A percentile compares a stretch with the other conserved stretches of the same genome.
These are phyloP conservation scores for Primulina huaijiensis DNA, from an alignment of 257 asterid genomes.

Conservation along the genomic window DNA sequence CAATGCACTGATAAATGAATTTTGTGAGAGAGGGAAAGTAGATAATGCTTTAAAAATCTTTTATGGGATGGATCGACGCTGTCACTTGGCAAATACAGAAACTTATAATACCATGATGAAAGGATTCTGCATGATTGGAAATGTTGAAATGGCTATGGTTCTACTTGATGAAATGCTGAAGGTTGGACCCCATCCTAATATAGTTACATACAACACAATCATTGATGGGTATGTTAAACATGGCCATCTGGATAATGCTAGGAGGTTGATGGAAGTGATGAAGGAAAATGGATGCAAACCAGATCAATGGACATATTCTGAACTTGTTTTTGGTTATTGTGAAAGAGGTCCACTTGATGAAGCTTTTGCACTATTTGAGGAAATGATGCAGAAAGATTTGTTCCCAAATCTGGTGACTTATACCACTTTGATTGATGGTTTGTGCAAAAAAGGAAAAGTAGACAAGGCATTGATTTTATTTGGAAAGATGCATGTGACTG, in stretches of 20 bases:
- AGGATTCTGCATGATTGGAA: constrained; percentile 61
- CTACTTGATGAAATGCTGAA: constrained; percentile 67
- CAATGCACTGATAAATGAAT: constrained; percentile 61
- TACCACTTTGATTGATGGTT: constrained; percentile 70
- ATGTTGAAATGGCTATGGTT: constrained; percentile 67
- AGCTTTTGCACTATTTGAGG: constrained; percentile 62
- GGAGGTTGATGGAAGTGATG: constrained; percentile 83
- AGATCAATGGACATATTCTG: constrained; percentile 71
- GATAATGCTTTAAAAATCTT: constrained; percentile 51
- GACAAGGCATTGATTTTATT: constrained; percentile 63
- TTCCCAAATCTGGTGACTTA: constrained; percentile 68
- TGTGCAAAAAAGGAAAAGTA: constrained; percentile 70
- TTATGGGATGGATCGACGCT: constrained; percentile 57
- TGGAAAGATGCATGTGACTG: constrained; percentile 47
- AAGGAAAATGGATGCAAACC: constrained; percentile 68
- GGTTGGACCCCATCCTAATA: constrained; percentile 65
- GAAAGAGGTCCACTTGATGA: constrained; percentile 49
- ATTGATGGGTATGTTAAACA: constrained; percentile 54
- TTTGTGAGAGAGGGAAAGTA: constrained; percentile 50
- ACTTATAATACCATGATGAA: constrained; percentile 68
- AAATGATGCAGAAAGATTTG: constrained; percentile 71
- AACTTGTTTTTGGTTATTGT: constrained; percentile 78
- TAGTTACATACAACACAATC: constrained; percentile 70
- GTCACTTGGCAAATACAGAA: constrained; percentile 47
- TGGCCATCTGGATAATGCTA: constrained; percentile 61